A percentile compares a stretch with the other conserved stretches of the same genome.
Evolutionary conservation across 2,329 filamentous ascomycete genomes (phyloP).

Genomic region (Cladosporium sp.): DNA sequence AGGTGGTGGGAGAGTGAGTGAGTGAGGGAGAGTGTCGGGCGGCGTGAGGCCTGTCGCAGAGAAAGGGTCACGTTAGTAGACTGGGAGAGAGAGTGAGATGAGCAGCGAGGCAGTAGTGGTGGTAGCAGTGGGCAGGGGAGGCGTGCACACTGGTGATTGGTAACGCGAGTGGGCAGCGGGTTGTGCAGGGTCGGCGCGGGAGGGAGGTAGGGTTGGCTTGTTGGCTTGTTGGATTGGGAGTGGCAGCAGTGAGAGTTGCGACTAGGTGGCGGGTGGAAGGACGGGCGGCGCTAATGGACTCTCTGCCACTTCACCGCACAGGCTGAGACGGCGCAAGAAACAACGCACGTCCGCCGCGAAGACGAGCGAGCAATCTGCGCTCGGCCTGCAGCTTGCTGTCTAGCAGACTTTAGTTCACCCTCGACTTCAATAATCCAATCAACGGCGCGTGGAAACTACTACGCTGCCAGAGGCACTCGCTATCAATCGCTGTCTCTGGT

Average conservation of each 20-base stretch:
- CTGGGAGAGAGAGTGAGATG: not conserved
- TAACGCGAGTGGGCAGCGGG: conserved; percentile 1
- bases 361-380: conserved; percentile 7
- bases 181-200: not conserved
- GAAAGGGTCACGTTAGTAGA: no score
- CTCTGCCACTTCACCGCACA: no score
- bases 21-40: not conserved
- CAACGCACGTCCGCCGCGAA: not conserved
- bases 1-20: not conserved
- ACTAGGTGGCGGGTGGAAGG: not conserved
- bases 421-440: not conserved
- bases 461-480: not conserved
- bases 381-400: not conserved
- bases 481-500: no score
- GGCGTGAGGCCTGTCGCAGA: not conserved
- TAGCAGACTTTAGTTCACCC: not conserved
- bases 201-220: not conserved
- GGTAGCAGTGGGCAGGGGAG: conserved; percentile 3
- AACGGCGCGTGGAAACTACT: not conserved
- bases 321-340: not conserved
- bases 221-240: not conserved
- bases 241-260: not conserved
- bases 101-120: not conserved
- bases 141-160: conserved; percentile 9
- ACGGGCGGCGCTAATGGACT: not conserved